phyloP scores from a whole-genome alignment of 768 basidiomycete genomes.

The Termitomyces sp. region DNA sequence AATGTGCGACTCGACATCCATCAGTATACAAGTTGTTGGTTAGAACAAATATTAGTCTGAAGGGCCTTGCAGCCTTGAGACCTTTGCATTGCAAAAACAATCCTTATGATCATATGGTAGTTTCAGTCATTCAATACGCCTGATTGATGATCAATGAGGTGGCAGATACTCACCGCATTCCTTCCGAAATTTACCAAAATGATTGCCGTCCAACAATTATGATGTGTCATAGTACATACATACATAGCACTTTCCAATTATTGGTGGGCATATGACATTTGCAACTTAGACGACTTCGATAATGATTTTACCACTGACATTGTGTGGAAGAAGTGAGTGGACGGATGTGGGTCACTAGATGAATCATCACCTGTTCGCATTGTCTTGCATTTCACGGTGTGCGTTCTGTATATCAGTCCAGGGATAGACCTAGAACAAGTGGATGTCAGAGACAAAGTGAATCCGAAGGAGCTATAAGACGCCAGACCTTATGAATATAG shows the following conservation, averaged over 20 bases:
- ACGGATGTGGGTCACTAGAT: background rate
- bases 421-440: conserved; percentile 56
- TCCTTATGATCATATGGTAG: background rate
- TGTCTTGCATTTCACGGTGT: conserved; percentile 79
- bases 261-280: background rate
- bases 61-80: too few species aligned
- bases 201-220: background rate
- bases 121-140: background rate
- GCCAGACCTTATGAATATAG: conserved; percentile 69
- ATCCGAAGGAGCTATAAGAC: background rate
- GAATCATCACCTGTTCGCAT: conserved; percentile 40
- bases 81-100: background rate
- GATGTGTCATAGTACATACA: background rate
- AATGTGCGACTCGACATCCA: background rate
- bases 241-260: background rate
- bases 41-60: background rate
- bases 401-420: conserved; percentile 79
- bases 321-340: background rate
- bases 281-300: conserved; percentile 28
- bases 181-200: too few species aligned
- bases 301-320: conserved; percentile 41
- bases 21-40: background rate
- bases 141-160: background rate
- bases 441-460: conserved; percentile 1
- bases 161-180: too few species aligned